Evolutionary conservation across 139 green algal genomes (phyloP).

Genomic region (Edaphochlamys debaryana): DNA sequence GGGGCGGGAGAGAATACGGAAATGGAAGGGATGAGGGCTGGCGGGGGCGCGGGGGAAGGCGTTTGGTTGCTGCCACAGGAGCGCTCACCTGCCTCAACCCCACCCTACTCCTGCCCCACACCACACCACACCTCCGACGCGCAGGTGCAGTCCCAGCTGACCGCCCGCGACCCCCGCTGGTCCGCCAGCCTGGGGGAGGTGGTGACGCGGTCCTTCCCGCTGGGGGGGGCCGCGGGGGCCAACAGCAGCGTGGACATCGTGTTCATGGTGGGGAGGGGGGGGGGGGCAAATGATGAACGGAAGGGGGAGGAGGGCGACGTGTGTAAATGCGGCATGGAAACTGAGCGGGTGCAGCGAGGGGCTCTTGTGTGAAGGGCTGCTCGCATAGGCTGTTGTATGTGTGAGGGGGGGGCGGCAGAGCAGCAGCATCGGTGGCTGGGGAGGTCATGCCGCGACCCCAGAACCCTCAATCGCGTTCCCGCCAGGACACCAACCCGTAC

Average conservation of each 20-base stretch:
- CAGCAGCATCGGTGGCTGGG: too few relatives aligned
- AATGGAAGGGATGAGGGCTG: background rate
- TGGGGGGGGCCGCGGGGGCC: background rate
- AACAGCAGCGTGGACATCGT: constrained; percentile 10
- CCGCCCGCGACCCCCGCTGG: background rate
- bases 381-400: too few relatives aligned
- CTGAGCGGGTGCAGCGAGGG: too few relatives aligned
- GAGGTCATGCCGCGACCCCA: too few relatives aligned
- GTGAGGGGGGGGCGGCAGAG: background rate
- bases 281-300: too few relatives aligned
- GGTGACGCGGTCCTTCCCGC: constrained; percentile 2
- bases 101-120: background rate
- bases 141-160: background rate
- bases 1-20: background rate
- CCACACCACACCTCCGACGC: background rate
- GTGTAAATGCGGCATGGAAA: too few relatives aligned
- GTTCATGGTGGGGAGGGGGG: constrained; percentile 4
- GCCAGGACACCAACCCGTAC: too few relatives aligned
- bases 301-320: too few relatives aligned
- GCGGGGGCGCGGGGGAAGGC: too few relatives aligned
- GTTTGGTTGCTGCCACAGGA: too few relatives aligned
- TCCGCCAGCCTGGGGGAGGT: constrained; percentile 1
- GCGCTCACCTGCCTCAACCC: background rate
- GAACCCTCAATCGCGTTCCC: too few relatives aligned
- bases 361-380: too few relatives aligned